Conservation (phyloP, 306 rosid genomes). For the Macrotyloma uniflorum region DNA sequence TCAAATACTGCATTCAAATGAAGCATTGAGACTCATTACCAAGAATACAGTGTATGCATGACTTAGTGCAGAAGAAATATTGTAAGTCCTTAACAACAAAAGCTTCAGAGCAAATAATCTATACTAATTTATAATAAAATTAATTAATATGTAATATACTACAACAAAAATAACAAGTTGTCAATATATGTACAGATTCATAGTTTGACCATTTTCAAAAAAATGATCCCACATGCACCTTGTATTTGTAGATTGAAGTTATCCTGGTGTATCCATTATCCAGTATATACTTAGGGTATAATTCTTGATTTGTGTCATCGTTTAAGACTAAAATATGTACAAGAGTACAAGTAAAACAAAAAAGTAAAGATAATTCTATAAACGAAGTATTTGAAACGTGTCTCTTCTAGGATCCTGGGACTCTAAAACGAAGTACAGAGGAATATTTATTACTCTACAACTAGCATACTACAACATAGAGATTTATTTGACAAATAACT, state of each 20-base stretch:
- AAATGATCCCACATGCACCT: background rate
- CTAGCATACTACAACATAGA: background rate
- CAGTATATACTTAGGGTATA: background rate
- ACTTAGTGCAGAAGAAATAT: slow-evolving; percentile 15
- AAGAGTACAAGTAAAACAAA: background rate
- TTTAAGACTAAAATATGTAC: background rate
- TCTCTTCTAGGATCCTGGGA: background rate
- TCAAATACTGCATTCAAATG: slow-evolving; percentile 74
- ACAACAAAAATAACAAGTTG: background rate
- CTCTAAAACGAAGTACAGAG: background rate
- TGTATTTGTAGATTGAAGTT: background rate
- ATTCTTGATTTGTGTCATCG: background rate
- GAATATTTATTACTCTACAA: background rate
- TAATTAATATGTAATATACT: background rate
- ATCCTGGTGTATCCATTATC: background rate
- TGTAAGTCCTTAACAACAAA: background rate
- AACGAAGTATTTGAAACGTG: background rate
- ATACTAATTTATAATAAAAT: background rate
- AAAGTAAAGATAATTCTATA: background rate
- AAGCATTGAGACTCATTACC: slow-evolving; percentile 32
- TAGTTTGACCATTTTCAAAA: slow-evolving; percentile 1
- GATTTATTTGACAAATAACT: background rate
- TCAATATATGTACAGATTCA: background rate
- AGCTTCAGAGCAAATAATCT: background rate
- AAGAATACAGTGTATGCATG: background rate